Evolutionary conservation across 306 rosid species (phyloP).

Genomic region (Glycine latifolia): DNA sequence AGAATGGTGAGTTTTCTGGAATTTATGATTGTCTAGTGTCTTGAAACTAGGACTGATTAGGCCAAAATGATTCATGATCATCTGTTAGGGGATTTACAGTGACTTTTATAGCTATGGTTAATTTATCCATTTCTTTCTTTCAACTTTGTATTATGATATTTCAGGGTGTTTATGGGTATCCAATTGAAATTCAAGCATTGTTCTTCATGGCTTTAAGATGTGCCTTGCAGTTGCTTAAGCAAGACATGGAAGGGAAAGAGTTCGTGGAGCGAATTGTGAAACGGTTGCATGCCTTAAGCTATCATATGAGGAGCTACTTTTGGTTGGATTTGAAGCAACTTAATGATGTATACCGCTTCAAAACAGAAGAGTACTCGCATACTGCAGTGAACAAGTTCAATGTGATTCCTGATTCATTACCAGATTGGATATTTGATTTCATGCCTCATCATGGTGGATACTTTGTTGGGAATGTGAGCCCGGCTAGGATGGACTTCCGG

Average conservation of each 20-base stretch:
- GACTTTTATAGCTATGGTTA: no score
- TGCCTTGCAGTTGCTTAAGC: constrained; percentile 85
- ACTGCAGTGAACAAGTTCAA: constrained; percentile 94
- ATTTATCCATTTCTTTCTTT: no score
- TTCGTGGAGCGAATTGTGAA: constrained; percentile 67
- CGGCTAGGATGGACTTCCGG: constrained; percentile 92
- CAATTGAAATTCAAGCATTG: constrained; percentile 93
- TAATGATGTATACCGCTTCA: constrained; percentile 83
- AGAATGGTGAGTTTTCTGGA: constrained; percentile 77
- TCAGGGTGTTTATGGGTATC: constrained; percentile 97
- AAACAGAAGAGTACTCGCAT: constrained; percentile 94
- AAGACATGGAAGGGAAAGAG: constrained; percentile 84
- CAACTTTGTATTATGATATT: no score
- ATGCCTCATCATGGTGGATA: constrained; percentile 86
- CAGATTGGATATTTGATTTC: constrained; percentile 90
- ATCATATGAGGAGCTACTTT: constrained; percentile 84
- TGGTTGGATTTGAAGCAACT: constrained; percentile 93
- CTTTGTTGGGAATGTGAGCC: constrained; percentile 90
- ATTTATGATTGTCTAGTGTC: no score
- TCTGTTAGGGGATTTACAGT: no score
- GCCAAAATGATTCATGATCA: no score
- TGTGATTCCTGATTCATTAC: constrained; percentile 90
- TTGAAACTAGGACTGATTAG: no score
- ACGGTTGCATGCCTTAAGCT: constrained; percentile 85
- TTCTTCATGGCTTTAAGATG: constrained; percentile 97